A percentile compares a stretch with the other conserved stretches of the same genome.
Evolutionary conservation across 768 basidiomycete species (phyloP).

Genomic region (Lactifluus piperatus): DNA sequence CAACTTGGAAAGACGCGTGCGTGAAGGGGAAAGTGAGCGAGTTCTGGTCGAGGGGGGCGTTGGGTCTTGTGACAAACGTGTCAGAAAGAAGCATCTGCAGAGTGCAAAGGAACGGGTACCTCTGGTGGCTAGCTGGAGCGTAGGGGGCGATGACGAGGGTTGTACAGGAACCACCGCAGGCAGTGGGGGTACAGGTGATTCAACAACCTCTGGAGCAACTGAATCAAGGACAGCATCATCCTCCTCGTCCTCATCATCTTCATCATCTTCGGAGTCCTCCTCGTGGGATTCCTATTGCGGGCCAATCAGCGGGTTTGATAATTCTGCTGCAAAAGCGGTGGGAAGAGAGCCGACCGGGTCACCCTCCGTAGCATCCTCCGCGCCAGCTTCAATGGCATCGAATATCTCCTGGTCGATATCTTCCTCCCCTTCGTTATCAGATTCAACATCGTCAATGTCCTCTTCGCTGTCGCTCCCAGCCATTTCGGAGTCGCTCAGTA

Average conservation of each 20-base stretch:
- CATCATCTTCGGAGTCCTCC: constrained; percentile 28
- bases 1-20: constrained; percentile 41
- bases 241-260: constrained; percentile 34
- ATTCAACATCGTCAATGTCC: constrained; percentile 43
- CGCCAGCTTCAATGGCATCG: constrained; percentile 41
- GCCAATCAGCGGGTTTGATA: background rate
- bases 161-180: constrained; percentile 25
- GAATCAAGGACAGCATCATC: constrained; percentile 46
- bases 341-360: constrained; percentile 48
- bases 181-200: constrained; percentile 32
- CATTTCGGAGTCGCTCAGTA: constrained; percentile 30
- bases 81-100: background rate
- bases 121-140: constrained; percentile 18
- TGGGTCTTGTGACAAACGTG: constrained; percentile 21
- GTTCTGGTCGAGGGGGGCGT: constrained; percentile 33
- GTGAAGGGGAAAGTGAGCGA: constrained; percentile 41
- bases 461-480: constrained; percentile 41
- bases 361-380: constrained; percentile 57
- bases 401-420: constrained; percentile 34
- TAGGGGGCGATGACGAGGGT: constrained; percentile 23
- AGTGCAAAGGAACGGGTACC: constrained; percentile 1
- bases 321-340: background rate
- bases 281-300: constrained; percentile 19
- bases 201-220: constrained; percentile 15
- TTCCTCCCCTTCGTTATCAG: constrained; percentile 17